phyloP scores from a whole-genome alignment of 1,284 basidiomycete species.

The Wallemia hederae region DNA sequence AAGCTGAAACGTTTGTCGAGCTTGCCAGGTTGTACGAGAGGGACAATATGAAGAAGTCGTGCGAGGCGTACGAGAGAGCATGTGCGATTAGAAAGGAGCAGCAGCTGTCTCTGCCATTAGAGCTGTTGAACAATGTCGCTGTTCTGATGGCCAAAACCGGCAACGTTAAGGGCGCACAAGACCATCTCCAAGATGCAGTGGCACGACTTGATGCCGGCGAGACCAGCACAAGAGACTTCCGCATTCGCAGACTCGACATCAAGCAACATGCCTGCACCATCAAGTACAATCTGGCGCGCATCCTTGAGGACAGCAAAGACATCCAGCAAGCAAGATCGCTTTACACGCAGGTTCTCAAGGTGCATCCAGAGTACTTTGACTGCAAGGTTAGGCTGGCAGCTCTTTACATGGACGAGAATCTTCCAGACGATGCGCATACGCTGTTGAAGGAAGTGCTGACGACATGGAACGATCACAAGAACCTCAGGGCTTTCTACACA shows the following conservation, averaged over 20 bases:
- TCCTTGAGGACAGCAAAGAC: slow-evolving; percentile 55
- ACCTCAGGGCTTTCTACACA: slow-evolving; percentile 52
- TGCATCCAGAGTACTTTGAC: slow-evolving; percentile 78
- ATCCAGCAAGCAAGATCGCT: slow-evolving; percentile 41
- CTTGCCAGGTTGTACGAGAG: slow-evolving; percentile 62
- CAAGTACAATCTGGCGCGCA: slow-evolving; percentile 58
- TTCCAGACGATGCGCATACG: slow-evolving; percentile 49
- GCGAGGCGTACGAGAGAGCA: slow-evolving; percentile 42
- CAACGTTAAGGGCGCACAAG: not conserved
- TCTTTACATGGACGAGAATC: slow-evolving; percentile 35
- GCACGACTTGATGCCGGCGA: slow-evolving; percentile 37
- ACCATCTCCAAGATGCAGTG: slow-evolving; percentile 19
- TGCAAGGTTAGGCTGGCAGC: slow-evolving; percentile 70
- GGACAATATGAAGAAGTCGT: slow-evolving; percentile 40
- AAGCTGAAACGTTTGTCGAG: slow-evolving; percentile 57
- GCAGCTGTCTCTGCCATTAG: slow-evolving; percentile 22
- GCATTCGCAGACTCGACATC: slow-evolving; percentile 13
- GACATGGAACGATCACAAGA: slow-evolving; percentile 37
- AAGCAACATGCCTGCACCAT: not conserved
- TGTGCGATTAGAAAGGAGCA: slow-evolving; percentile 26
- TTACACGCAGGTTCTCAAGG: slow-evolving; percentile 47
- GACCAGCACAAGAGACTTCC: slow-evolving; percentile 20
- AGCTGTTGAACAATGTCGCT: slow-evolving; percentile 47
- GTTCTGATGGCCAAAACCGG: not conserved
- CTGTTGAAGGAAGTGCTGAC: slow-evolving; percentile 57